Percentiles rank a stretch among this genome's conserved stretches.
These are phyloP conservation scores for Myriosclerotinia duriaeana DNA, from an alignment of 2,329 filamentous ascomycete genomes.

Conservation along the genomic window DNA sequence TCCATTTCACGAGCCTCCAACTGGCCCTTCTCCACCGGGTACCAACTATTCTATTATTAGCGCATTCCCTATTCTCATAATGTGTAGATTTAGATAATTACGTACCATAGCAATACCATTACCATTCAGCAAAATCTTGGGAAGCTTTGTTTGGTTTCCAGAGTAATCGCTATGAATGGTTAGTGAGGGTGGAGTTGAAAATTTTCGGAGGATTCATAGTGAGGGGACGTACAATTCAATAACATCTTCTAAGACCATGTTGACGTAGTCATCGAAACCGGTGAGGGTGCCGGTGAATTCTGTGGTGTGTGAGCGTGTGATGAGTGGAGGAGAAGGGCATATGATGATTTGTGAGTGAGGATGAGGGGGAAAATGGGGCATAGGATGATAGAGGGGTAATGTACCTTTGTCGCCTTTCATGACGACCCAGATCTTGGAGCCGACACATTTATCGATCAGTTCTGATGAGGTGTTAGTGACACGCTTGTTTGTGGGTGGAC, in stretches of 20 bases:
- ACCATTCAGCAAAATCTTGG: constrained; percentile 93
- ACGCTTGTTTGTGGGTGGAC: constrained; percentile 31
- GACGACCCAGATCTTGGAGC: constrained; percentile 95
- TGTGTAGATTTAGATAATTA: background rate
- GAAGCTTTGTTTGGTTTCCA: constrained; percentile 81
- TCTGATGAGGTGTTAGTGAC: constrained; percentile 54
- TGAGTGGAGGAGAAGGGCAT: background rate
- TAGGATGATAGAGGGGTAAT: constrained; percentile 26
- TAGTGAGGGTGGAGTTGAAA: background rate
- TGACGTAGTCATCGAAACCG: constrained; percentile 99
- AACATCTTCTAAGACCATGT: constrained; percentile 97
- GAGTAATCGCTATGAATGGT: constrained; percentile 78
- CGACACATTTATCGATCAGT: constrained; percentile 98
- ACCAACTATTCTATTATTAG: constrained; percentile 57
- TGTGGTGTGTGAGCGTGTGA: constrained; percentile 44
- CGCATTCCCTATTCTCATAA: constrained; percentile 4
- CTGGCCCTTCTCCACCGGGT: constrained; percentile 72
- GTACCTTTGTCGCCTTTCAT: constrained; percentile 99
- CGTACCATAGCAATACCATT: constrained; percentile 99
- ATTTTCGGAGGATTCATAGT: background rate
- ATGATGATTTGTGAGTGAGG: too few species aligned
- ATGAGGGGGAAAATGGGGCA: too few species aligned
- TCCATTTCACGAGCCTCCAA: constrained; percentile 27
- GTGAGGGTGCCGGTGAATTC: constrained; percentile 94
- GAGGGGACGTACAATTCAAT: constrained; percentile 76